Evolutionary conservation across 2,329 filamentous ascomycete species (phyloP), one percentile per base, ranked within the genome.

Genomic region (Fusarium tanahbumbuense): DNA sequence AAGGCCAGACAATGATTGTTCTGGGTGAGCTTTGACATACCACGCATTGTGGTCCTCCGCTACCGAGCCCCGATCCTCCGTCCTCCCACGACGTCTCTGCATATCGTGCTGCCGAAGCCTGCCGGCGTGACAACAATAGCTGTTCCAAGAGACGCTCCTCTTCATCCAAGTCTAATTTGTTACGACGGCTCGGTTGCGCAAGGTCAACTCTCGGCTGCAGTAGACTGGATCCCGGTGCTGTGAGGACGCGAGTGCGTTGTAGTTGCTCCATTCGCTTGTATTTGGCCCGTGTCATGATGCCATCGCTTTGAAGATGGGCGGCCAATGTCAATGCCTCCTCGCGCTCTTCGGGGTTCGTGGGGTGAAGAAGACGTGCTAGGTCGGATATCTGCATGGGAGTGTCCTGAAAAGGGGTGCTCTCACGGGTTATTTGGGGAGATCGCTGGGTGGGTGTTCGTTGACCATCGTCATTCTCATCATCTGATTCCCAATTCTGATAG

Each of bases 1-100:
- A 99, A 0, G 96, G 96, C 96, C 96, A 98, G 3, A 97, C 91
- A 57, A 99, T 92, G 65, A 98, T 92, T 10, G 93, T 97, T 20
- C 96, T 87, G 5, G 94, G 90, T n/a, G 88, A 87, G 57, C 89
- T 89, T 78, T 98, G 95, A 77, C 96, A 99, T 7, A 99, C 93
- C 1, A 98, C 96, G 76, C 96, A 99, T 72, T 93, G 92, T 5
- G 94, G 93, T 0, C 93, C 88, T 30, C 90, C 88, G 4, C 78
- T 80, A 2, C 92, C 93, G 76, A 94, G 87, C 1, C 91, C 92
- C 8, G 88, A 88, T 1, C 89, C 91, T n/a, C 92, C 92, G 2
- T 86, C 85, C 45, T 89, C 86, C 92, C 92, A 94, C 7, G 84
- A 84, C 13, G 81, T 66, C 48, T 69, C 56, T 40, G 61, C 64